Evolutionary conservation across 2,329 filamentous ascomycete species (phyloP), one percentile per base, ranked within the genome.

Genomic region (Stagonosporopsis rhizophila): DNA sequence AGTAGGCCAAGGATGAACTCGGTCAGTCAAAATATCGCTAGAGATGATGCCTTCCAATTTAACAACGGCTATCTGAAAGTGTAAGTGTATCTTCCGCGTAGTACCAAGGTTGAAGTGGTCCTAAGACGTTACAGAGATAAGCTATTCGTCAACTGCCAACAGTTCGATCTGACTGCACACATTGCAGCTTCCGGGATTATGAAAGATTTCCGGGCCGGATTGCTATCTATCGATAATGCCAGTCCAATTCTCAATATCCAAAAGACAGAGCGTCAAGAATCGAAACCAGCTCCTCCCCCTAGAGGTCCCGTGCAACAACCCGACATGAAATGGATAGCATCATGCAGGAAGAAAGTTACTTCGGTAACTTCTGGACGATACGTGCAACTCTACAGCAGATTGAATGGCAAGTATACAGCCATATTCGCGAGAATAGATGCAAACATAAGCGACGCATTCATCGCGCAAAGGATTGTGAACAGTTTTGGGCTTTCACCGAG

Each of bases 1-100:
- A 11, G 20, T 15, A 32, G 17, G 28, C n/a, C 41, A 34, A 20
- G 25, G 15, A 32, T 12, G 4, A 44, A 22, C 28, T 52, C 28
- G 14, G 42, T 56, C 15, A 57, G 48, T 22, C 47, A 42, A 20
- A 52, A 57, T 30, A 32, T 38, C 47, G 30, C 54, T 28, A 42
- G 38, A 27, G 54, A 44, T 25, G 35, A 48, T 25, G 41, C 54
- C 17, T 9, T 52, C 19, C 54, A 57, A 22, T 47, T 48, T 15
- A 44, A 44, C 20, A 44, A 19, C 20, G 48, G 54, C 4, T 15
- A 47, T 39, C 11, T 57, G 4, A 46, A 34, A 32, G 20, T 57
- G 48, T 57, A 57, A 47, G 54, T 28, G 6, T 20, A 44, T 22
- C 5, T 22, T n/a, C 28, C 32, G 19, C 28, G 19, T 28, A 25